Evolutionary conservation across 176 grass and related monocot species (phyloP), one percentile per base, ranked within the genome.

Genomic region (Oryza meyeriana): DNA sequence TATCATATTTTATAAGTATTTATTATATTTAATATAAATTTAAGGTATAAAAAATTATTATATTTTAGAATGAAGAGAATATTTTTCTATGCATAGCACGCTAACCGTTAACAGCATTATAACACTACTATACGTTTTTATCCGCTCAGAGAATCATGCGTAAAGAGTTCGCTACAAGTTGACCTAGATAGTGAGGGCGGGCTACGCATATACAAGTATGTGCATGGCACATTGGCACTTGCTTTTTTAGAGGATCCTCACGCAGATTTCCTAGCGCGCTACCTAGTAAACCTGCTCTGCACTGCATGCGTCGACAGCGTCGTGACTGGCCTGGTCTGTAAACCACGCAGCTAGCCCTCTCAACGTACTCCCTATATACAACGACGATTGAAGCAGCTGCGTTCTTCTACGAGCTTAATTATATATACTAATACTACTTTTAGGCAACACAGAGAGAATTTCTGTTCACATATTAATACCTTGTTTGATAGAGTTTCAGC

Each of bases 301-400:
- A 10, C 62, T 50, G 79, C 35, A 55, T 55, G 50, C 50, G 50
- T 55, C 50, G 50, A 55, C 50, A 55, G 50, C 18, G 20, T 55
- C 20, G 50, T 25, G 8, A 72, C 62, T n/a, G 55, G 55, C 16
- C 62, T n/a, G 55, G 55, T 12, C 68, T 80, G 76, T 40, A n/a
- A 81, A 39, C 1, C 39, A 85, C 16, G 36, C 69, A 64, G 48
- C 81, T 58, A 79, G 34, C 35, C 58, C 47, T 62, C n/a, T 42
- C 4, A 27, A 61, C 52, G 47, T 22, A 44, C 12, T 44, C 52
- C 72, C 18, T 72, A 22, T 20, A 22, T n/a, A n/a, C n/a, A n/a
- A n/a, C 75, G 68, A 84, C 69, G 81, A 30, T 84, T 8, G 17
- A 25, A 35, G 86, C 75, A 72, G 40, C 40, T n/a, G n/a, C 38